Evolutionary conservation across 495 filamentous ascomycete genomes (phyloP), one percentile per base, ranked within the genome.

Genomic region (Aspergillus saccharolyticus): DNA sequence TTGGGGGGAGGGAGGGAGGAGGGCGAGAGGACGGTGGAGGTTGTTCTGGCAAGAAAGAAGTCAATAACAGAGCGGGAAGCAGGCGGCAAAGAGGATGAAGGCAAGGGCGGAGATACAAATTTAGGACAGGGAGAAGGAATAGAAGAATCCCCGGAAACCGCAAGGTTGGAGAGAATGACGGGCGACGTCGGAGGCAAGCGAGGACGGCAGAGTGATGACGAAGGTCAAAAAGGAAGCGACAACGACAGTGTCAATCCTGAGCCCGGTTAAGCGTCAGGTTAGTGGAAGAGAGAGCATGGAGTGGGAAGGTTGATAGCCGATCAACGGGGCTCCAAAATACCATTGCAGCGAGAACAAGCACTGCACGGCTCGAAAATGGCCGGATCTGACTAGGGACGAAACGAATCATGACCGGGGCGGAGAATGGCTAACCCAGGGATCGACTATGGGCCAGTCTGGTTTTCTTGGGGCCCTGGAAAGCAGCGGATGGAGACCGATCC

Each of bases 271-370:
- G 19, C 18, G 45, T 39, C 12, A 39, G 33, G 33, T 39, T 39
- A 54, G 24, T 52, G 20, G 47, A 42, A 30, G 33, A 20, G n/a
- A 51, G 33, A 39, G n/a, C 14, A 22, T 49, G 25, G 50, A 58
- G 25, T 44, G 21, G 42, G 28, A 18, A 56, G 25, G 52, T 46
- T 39, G 44, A 42, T 53, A 51, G 46, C 21, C 52, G 57, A 59
- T 59, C 57, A 59, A 58, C 44, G 28, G 57, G 53, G 57, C 46
- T 47, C 52, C 47, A 33, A 47, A 43, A 43, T n/a, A 50, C 22
- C 47, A 50, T 28, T 25, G 47, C 47, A 28, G 28, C 47, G 10
- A 49, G 47, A 50, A 50, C 22, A 50, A 50, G 47, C 47, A 50
- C 47, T 18, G 47, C 47, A 50, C 47, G 47, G 47, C 47, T 50